phyloP scores from a whole-genome alignment of 2,329 filamentous ascomycete genomes.

The Ophiocordyceps sinensis region DNA sequence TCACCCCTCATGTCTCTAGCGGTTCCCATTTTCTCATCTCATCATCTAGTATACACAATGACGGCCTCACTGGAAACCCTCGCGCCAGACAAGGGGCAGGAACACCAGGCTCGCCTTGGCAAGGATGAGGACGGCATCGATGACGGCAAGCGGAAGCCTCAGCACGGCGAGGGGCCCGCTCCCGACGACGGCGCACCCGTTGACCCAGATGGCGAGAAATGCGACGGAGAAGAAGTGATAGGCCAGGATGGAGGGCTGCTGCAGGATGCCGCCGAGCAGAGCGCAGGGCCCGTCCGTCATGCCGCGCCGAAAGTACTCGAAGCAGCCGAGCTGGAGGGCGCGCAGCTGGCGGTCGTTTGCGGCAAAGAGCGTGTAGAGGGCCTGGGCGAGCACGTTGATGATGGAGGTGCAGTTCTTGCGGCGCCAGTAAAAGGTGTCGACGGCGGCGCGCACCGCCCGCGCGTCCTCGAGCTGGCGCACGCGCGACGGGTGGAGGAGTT shows the following conservation, averaged over 20 bases:
- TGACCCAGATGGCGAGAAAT: slow-evolving; percentile 67
- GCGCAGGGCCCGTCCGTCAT: slow-evolving; percentile 67
- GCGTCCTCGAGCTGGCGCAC: slow-evolving; percentile 59
- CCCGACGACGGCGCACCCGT: slow-evolving; percentile 23
- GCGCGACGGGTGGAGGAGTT: slow-evolving; percentile 53
- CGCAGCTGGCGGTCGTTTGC: slow-evolving; percentile 65
- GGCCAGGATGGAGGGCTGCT: slow-evolving; percentile 62
- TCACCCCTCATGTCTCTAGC: no score
- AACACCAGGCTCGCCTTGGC: slow-evolving; percentile 74
- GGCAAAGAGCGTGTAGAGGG: slow-evolving; percentile 82
- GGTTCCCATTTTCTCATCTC: no score
- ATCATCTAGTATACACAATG: no score
- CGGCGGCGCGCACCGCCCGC: slow-evolving; percentile 47
- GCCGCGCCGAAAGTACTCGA: slow-evolving; percentile 73
- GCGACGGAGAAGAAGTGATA: slow-evolving; percentile 94
- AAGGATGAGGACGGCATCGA: slow-evolving; percentile 55
- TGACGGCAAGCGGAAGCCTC: slow-evolving; percentile 42
- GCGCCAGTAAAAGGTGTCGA: slow-evolving; percentile 71
- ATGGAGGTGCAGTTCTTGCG: slow-evolving; percentile 72
- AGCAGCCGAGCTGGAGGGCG: slow-evolving; percentile 79
- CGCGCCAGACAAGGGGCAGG: slow-evolving; percentile 63
- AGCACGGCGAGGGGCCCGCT: slow-evolving; percentile 22
- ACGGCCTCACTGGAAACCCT: slow-evolving; percentile 26
- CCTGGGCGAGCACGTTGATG: slow-evolving; percentile 96
- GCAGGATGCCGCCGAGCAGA: slow-evolving; percentile 68